phyloP scores from a whole-genome alignment of 2,329 filamentous ascomycete species.

The Aureobasidium sp. region DNA sequence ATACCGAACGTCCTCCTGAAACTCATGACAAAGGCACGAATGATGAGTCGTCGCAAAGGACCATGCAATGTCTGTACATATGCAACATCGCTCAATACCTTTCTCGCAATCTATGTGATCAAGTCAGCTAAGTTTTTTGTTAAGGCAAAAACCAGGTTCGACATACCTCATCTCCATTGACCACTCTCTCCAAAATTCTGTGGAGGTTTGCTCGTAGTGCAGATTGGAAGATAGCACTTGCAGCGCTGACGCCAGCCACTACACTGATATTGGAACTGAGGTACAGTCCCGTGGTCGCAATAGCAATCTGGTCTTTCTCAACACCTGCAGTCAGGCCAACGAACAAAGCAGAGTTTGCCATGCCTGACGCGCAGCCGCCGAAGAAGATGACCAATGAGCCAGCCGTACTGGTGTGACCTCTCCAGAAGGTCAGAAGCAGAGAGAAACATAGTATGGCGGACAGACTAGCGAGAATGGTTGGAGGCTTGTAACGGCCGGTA shows the following conservation, averaged over 20 bases:
- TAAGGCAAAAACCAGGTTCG: too few relatives aligned
- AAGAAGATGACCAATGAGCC: conserved; percentile 55
- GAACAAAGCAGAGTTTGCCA: conserved; percentile 39
- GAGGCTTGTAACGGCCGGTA: conserved; percentile 51
- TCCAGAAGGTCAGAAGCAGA: conserved; percentile 49
- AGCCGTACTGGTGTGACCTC: conserved; percentile 46
- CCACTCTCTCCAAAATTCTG: conserved; percentile 22
- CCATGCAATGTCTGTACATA: conserved; percentile 29
- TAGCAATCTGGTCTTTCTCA: conserved; percentile 37
- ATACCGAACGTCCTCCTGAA: conserved; percentile 5
- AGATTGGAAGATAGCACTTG: conserved; percentile 30
- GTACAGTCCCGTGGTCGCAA: conserved; percentile 42
- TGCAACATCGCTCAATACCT: conserved; percentile 18
- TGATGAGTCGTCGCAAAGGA: conserved; percentile 12
- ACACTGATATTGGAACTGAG: conserved; percentile 36
- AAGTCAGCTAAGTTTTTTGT: too few relatives aligned
- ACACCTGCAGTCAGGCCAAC: conserved; percentile 42
- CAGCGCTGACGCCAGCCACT: conserved; percentile 31
- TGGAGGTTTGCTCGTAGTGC: conserved; percentile 27
- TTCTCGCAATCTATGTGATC: conserved; percentile 6
- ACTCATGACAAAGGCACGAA: neutral
- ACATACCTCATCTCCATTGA: conserved; percentile 21
- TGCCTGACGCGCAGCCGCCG: conserved; percentile 44
- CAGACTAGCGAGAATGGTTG: conserved; percentile 44
- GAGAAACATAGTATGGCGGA: conserved; percentile 44